These are phyloP conservation scores for Sporothrix brunneoviolacea DNA, from an alignment of 2,329 filamentous ascomycete genomes.

Conservation along the genomic window DNA sequence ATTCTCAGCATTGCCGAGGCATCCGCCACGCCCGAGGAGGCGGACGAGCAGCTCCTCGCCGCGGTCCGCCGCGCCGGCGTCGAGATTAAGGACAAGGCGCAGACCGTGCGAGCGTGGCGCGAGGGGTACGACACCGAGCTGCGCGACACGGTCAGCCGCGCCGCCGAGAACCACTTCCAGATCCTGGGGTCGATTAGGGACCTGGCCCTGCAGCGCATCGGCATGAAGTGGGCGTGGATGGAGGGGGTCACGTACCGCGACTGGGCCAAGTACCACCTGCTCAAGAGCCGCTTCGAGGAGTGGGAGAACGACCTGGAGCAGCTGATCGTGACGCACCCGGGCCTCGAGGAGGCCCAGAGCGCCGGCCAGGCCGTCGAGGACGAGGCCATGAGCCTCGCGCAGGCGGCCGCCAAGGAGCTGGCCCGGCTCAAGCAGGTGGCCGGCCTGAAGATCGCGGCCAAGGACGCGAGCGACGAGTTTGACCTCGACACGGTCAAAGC, in stretches of 20 bases:
- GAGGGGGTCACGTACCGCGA: constrained; percentile 95
- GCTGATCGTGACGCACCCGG: constrained; percentile 67
- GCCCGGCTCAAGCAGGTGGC: constrained; percentile 75
- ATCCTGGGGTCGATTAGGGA: constrained; percentile 78
- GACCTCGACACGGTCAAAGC: constrained; percentile 58
- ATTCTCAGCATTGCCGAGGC: constrained; percentile 55
- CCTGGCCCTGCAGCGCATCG: constrained; percentile 81
- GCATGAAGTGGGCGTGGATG: constrained; percentile 93
- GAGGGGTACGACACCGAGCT: constrained; percentile 65
- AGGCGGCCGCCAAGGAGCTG: constrained; percentile 73
- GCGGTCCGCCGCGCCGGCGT: constrained; percentile 62
- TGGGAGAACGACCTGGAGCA: constrained; percentile 79
- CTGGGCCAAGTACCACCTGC: constrained; percentile 88
- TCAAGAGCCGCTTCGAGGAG: constrained; percentile 74
- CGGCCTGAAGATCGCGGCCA: constrained; percentile 71
- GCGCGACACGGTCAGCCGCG: constrained; percentile 59
- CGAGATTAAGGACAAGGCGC: constrained; percentile 68
- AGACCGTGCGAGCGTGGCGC: constrained; percentile 71
- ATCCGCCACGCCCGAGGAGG: constrained; percentile 29
- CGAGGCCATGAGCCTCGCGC: constrained; percentile 72
- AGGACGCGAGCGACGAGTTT: constrained; percentile 73
- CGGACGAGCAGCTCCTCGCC: constrained; percentile 36
- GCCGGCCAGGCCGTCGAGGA: constrained; percentile 57
- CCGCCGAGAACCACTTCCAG: constrained; percentile 72
- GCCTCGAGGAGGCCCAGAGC: constrained; percentile 60